These are phyloP conservation scores for Acer saccharum DNA, from an alignment of 345 rosid genomes.

Conservation along the genomic window DNA sequence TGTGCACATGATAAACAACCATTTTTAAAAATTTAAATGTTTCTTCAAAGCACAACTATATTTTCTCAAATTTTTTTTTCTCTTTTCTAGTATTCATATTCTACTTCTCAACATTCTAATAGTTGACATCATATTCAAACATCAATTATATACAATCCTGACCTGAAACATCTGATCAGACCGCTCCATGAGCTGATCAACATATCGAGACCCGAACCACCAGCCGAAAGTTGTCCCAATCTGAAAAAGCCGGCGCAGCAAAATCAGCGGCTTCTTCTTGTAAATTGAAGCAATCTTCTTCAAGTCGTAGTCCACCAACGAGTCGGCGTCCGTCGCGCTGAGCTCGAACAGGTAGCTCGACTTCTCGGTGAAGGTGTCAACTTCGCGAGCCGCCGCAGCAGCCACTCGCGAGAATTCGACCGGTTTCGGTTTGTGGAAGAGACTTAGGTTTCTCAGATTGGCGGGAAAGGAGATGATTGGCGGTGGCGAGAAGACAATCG, in stretches of 20 bases:
- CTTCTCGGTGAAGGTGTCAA: slow-evolving; percentile 75
- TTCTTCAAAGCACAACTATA: not conserved
- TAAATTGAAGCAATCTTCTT: slow-evolving; percentile 51
- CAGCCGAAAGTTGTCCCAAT: slow-evolving; percentile 64
- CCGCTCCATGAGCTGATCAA: slow-evolving; percentile 63
- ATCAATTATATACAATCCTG: not conserved
- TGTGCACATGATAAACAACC: too few relatives aligned
- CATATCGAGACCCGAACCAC: slow-evolving; percentile 73
- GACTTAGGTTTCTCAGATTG: slow-evolving; percentile 19
- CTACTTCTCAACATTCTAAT: not conserved
- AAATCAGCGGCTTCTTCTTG: slow-evolving; percentile 64
- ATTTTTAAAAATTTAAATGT: too few relatives aligned
- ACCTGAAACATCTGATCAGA: slow-evolving; percentile 82
- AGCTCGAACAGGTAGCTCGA: slow-evolving; percentile 84
- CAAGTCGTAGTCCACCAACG: slow-evolving; percentile 57
- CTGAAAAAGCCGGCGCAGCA: slow-evolving; percentile 75
- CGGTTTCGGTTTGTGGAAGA: slow-evolving; percentile 4
- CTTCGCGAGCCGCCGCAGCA: slow-evolving; percentile 35
- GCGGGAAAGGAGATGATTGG: slow-evolving; percentile 46
- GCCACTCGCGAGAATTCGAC: slow-evolving; percentile 25
- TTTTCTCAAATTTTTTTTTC: not conserved
- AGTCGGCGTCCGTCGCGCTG: slow-evolving; percentile 61
- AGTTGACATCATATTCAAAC: not conserved
- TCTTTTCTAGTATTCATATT: not conserved
- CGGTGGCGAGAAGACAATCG: slow-evolving; percentile 30